A percentile compares a stretch with the other conserved stretches of the same genome.
phyloP scores from a whole-genome alignment of 2,329 filamentous ascomycete genomes.

The Mycosphaerella sp. region DNA sequence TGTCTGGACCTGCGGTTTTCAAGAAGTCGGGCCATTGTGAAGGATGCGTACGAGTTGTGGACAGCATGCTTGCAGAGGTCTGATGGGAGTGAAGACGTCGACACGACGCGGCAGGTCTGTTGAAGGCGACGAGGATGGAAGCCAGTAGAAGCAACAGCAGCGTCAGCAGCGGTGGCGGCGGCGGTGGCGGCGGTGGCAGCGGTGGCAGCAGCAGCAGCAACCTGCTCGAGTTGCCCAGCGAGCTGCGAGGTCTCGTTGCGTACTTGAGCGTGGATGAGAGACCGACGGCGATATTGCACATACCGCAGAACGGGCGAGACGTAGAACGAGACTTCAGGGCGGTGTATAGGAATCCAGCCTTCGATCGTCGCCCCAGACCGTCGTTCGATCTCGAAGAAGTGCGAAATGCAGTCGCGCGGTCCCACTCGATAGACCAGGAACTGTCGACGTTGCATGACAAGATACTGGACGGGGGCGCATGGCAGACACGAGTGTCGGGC shows the following conservation, averaged over 20 bases:
- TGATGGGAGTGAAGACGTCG: not conserved
- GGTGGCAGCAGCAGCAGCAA: not conserved
- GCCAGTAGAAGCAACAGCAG: not conserved
- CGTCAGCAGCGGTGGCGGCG: too few relatives aligned
- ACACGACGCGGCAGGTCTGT: not conserved
- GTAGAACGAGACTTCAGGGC: slow-evolving; percentile 1
- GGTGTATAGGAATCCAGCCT: slow-evolving; percentile 20
- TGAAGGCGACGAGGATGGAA: not conserved
- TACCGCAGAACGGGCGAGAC: not conserved
- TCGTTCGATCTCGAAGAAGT: slow-evolving; percentile 12
- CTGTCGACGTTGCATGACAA: slow-evolving; percentile 10
- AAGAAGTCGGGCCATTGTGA: not conserved
- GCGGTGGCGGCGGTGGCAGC: too few relatives aligned
- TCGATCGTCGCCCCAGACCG: slow-evolving; percentile 2
- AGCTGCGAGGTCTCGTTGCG: slow-evolving; percentile 20
- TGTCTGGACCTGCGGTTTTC: not conserved
- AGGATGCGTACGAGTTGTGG: not conserved
- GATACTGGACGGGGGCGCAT: slow-evolving; percentile 14
- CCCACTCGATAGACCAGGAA: not conserved
- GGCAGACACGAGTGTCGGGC: slow-evolving; percentile 15
- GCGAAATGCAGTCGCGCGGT: slow-evolving; percentile 4
- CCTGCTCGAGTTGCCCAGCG: slow-evolving; percentile 16
- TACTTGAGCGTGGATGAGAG: slow-evolving; percentile 23
- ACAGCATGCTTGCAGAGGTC: not conserved
- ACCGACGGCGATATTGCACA: slow-evolving; percentile 19